Evolutionary conservation across 2,329 filamentous ascomycete species (phyloP).

Genomic region (Neopestalotiopsis sp.): DNA sequence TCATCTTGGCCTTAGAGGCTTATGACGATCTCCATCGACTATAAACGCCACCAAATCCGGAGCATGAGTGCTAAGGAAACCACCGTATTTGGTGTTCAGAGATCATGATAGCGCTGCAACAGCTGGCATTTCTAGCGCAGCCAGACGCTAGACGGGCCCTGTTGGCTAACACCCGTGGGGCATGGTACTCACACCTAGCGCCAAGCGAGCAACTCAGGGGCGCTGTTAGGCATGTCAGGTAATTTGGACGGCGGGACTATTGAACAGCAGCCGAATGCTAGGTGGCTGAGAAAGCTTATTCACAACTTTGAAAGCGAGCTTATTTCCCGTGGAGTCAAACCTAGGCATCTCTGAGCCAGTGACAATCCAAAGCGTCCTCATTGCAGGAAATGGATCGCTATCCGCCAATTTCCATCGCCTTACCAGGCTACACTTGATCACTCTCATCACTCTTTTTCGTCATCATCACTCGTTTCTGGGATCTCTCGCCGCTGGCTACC

Average conservation of each 20-base stretch:
- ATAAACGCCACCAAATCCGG: neutral
- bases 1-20: neutral
- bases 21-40: neutral
- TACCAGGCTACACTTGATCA: too few species aligned
- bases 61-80: neutral
- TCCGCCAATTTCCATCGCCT: too few species aligned
- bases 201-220: neutral
- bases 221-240: neutral
- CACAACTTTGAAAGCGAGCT: too few species aligned
- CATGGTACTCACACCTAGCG: neutral
- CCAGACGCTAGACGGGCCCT: neutral
- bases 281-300: neutral
- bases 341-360: too few species aligned
- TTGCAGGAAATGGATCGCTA: too few species aligned
- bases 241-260: neutral
- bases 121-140: neutral
- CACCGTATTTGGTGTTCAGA: neutral
- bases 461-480: too few species aligned
- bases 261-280: neutral
- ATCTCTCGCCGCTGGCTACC: too few species aligned
- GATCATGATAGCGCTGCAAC: neutral
- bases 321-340: too few species aligned
- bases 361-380: too few species aligned
- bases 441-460: too few species aligned
- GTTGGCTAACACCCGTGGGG: neutral